Evolutionary conservation across 2,329 filamentous ascomycete genomes (phyloP).

Genomic region (Cercospora berteroae): DNA sequence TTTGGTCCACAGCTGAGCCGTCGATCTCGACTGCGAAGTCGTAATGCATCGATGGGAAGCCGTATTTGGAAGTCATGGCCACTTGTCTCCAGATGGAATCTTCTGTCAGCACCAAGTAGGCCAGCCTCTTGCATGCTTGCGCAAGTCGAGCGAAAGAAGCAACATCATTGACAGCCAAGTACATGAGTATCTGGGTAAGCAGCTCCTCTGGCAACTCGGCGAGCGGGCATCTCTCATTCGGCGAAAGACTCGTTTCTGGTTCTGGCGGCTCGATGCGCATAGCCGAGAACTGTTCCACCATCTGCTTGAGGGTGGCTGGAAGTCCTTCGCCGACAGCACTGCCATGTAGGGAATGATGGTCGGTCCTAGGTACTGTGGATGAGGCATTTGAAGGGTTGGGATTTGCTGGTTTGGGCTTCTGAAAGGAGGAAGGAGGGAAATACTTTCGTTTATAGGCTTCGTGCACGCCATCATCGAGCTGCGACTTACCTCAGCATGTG

Average conservation of each 20-base stretch:
- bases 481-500: conserved; percentile 35
- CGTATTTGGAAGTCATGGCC: conserved; percentile 58
- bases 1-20: conserved; percentile 43
- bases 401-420: conserved; percentile 48
- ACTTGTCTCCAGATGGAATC: conserved; percentile 82
- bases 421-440: conserved; percentile 64
- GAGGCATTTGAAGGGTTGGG: conserved; percentile 47
- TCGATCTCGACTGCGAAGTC: conserved; percentile 63
- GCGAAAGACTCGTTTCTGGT: conserved; percentile 68
- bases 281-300: conserved; percentile 72
- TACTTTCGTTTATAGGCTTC: conserved; percentile 87
- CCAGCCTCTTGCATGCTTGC: conserved; percentile 81
- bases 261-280: conserved; percentile 66
- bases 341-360: conserved; percentile 54
- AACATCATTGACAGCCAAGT: conserved; percentile 71
- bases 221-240: conserved; percentile 76
- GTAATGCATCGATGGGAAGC: conserved; percentile 82
- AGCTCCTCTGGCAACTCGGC: conserved; percentile 78
- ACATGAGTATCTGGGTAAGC: conserved; percentile 71
- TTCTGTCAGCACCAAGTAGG: conserved; percentile 80
- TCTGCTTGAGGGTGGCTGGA: conserved; percentile 58
- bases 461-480: conserved; percentile 84
- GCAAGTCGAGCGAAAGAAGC: conserved; percentile 72
- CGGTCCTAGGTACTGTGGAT: conserved; percentile 52
- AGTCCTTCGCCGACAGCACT: conserved; percentile 33